Conservation (phyloP, 2,329 filamentous ascomycete genomes). For the Lasiodiplodia sp. region DNA sequence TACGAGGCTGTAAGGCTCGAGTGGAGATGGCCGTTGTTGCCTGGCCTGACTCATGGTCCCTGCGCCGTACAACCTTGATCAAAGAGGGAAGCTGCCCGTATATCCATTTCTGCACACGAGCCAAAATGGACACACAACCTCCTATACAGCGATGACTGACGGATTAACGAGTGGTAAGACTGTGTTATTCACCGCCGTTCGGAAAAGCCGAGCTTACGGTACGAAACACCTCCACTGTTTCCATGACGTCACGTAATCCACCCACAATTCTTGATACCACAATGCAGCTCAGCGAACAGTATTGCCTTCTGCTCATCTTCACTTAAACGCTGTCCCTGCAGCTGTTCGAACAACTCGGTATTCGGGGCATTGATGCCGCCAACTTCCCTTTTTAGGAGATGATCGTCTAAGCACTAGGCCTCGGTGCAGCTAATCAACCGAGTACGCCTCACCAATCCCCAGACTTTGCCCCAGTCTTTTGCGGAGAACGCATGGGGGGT, state of each 20-base stretch:
- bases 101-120: neutral
- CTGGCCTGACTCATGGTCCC: neutral
- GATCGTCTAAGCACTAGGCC: neutral
- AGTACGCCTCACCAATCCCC: neutral
- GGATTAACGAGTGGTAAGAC: neutral
- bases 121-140: neutral
- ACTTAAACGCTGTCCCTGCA: neutral
- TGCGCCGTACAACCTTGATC: neutral
- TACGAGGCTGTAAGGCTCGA: neutral
- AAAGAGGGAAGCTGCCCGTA: neutral
- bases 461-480: slow-evolving; percentile 21
- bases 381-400: neutral
- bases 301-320: neutral
- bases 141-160: neutral
- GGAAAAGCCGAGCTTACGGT: neutral
- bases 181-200: neutral
- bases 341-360: neutral
- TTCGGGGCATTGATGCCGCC: slow-evolving; percentile 12
- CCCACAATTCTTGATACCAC: neutral
- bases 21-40: neutral
- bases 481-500: slow-evolving; percentile 19
- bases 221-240: neutral
- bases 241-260: slow-evolving; percentile 11
- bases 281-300: neutral
- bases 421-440: slow-evolving; percentile 9